Evolutionary conservation across 345 rosid species (phyloP), one percentile per base, ranked within the genome.

Genomic region (Linum lewisii): DNA sequence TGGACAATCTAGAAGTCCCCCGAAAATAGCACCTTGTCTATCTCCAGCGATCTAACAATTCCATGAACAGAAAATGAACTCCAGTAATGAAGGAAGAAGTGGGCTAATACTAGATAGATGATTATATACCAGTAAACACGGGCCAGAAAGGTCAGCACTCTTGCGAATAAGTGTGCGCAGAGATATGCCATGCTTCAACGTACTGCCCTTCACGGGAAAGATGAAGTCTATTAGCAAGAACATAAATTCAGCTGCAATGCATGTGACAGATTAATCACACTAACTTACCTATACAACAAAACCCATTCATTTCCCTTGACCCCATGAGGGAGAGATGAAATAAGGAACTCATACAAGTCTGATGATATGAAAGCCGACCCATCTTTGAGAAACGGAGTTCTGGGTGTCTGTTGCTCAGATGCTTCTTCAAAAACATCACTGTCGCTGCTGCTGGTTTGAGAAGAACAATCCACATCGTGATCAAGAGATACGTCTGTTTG

Each of bases 121-220:
- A 54, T 42, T 44, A 55, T 78, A 16, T 77, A 92, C 96, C 90
- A 92, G 73, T 62, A 92, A 67, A 75, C 91, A 83, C 34, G 94
- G 97, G 60, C 99, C 99, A 65, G 88, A 69, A 65, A 81, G 73
- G 65, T 77, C 85, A 49, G 82, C 73, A 42, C 97, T 93, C 69
- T 76, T 93, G 29, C 94, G 89, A 25, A 93, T 62, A 50, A 93
- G 95, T 0, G 99, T 93, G 51, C 89, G 99, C 8, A 93, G 86
- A 61, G 97, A 88, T 66, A 86, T 93, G 24, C 97, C 99, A 82
- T 93, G 91, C 77, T 82, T 93, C 76, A 79, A 74, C 69, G 97
- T 86, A 75, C 99, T 89, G 97, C 95, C 95, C 95, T 93, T 88
- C 89, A 88, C 75, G 82, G 61, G 60, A 84, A 75, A 69, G 57